Evolutionary conservation across 2,329 filamentous ascomycete genomes (phyloP), one percentile per base, ranked within the genome.

Genomic region (Ambrosiella xylebori): DNA sequence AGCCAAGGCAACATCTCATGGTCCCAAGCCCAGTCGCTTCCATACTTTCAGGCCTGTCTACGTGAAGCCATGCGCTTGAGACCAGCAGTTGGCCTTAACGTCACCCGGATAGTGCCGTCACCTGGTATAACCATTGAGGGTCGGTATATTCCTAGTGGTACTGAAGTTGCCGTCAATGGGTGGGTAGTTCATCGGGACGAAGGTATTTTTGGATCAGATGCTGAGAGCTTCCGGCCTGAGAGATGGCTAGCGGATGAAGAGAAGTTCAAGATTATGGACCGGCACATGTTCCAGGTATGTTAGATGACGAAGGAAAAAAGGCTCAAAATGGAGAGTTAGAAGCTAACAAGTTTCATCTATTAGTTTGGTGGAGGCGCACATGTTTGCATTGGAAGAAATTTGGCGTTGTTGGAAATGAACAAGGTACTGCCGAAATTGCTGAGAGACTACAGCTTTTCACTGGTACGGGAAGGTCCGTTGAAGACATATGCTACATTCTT

Each of bases 401-500:
- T 80, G 38, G 77, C 76, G 0, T 67, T 79, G 45, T 66, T 80
- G 36, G 77, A 80, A 66, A 78, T 80, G 63, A 78, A 80, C 68
- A 82, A 82, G 69, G 71, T 81, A 40, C 66, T 79, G 40, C 76
- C 77, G 3, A 73, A 76, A 40, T 67, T 81, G 35, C 66, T 79
- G 61, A 66, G 76, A n/a, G 73, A 78, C 61, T 81, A 75, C 63
- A 68, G 75, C 50, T 74, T 81, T 61, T 69, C 76, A 64, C 68
- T 80, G 35, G 69, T 76, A 59, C 76, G 76, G 0, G 69, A 71
- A 8, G 69, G 73, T 47, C 70, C 74, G 56, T 68, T 80, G 62
- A 72, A 71, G 60, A 75, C 76, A n/a, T 73, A 76, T 57, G 73
- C 77, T 17, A 78, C 76, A 2, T 81, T 80, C 66, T 81, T 82